These are phyloP conservation scores for Jamesozyma hellenica DNA, from an alignment of 805 yeast genomes.

Conservation along the genomic window DNA sequence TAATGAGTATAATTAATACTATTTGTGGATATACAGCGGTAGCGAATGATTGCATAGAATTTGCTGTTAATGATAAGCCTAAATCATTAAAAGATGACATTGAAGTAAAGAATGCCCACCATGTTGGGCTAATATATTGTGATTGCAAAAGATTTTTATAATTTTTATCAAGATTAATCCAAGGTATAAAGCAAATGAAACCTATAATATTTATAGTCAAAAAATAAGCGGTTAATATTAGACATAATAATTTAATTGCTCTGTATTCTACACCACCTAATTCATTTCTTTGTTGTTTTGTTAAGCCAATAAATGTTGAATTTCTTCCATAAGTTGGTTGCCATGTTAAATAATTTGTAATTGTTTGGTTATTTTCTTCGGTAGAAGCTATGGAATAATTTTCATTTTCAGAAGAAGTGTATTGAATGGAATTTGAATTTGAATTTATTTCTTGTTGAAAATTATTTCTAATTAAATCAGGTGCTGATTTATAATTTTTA, in stretches of 20 bases:
- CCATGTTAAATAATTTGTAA: constrained; percentile 65
- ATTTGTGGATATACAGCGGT: constrained; percentile 55
- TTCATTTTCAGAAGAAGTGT: constrained; percentile 20
- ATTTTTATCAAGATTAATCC: constrained; percentile 36
- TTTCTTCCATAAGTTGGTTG: constrained; percentile 88
- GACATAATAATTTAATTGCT: constrained; percentile 64
- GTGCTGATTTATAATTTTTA: too few species aligned
- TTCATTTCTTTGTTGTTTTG: constrained; percentile 80
- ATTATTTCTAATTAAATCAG: too few species aligned
- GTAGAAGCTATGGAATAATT: constrained; percentile 24
- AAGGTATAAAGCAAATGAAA: constrained; percentile 45
- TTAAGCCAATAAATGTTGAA: constrained; percentile 75
- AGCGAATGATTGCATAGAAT: constrained; percentile 63
- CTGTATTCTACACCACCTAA: constrained; percentile 95
- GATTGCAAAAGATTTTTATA: constrained; percentile 37
- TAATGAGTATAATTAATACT: constrained; percentile 54
- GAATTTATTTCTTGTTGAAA: neutral
- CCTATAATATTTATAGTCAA: constrained; percentile 60
- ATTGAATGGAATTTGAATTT: constrained; percentile 6
- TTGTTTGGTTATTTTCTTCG: constrained; percentile 10
- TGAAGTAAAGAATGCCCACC: constrained; percentile 90
- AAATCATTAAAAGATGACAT: constrained; percentile 72
- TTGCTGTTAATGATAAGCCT: constrained; percentile 70
- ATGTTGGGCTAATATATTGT: constrained; percentile 58
- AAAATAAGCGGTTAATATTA: constrained; percentile 54